These are phyloP conservation scores for Neoboletus subvelutipes DNA, from an alignment of 768 basidiomycete genomes.

Conservation along the genomic window DNA sequence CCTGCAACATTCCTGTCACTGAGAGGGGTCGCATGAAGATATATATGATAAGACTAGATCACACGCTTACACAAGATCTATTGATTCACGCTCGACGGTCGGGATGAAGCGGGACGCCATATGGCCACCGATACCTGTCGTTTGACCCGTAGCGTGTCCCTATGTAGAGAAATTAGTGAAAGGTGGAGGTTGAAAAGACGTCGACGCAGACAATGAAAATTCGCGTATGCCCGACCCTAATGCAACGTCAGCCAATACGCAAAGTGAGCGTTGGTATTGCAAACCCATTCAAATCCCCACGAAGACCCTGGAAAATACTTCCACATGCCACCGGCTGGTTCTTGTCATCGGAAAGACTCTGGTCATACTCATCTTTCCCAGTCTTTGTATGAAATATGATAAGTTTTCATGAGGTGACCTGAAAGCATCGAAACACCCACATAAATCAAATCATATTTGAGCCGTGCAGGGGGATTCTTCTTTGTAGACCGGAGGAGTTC, in stretches of 20 bases:
- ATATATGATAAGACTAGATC: not conserved
- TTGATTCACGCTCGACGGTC: constrained; percentile 18
- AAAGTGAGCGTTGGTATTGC: constrained; percentile 15
- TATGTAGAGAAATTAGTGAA: not conserved
- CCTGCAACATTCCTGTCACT: constrained; percentile 12
- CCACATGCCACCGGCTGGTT: constrained; percentile 57
- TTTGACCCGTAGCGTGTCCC: constrained; percentile 15
- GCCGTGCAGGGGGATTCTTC: constrained; percentile 80
- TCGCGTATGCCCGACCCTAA: constrained; percentile 12
- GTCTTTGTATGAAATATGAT: constrained; percentile 47
- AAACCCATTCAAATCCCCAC: constrained; percentile 83
- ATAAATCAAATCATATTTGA: constrained; percentile 85
- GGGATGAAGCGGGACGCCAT: constrained; percentile 19
- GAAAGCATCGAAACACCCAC: constrained; percentile 5
- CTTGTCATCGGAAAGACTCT: constrained; percentile 66
- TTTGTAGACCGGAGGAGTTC: constrained; percentile 92
- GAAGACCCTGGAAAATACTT: constrained; percentile 83
- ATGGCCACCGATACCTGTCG: constrained; percentile 17
- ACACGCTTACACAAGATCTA: constrained; percentile 12
- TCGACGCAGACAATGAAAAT: constrained; percentile 10
- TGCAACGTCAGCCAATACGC: not conserved
- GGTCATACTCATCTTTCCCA: constrained; percentile 77
- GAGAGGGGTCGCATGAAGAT: not conserved
- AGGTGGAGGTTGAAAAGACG: not conserved
- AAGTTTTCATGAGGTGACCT: not conserved